Evolutionary conservation across 2,329 filamentous ascomycete genomes (phyloP).

Genomic region (Ophiostoma perfectum): DNA sequence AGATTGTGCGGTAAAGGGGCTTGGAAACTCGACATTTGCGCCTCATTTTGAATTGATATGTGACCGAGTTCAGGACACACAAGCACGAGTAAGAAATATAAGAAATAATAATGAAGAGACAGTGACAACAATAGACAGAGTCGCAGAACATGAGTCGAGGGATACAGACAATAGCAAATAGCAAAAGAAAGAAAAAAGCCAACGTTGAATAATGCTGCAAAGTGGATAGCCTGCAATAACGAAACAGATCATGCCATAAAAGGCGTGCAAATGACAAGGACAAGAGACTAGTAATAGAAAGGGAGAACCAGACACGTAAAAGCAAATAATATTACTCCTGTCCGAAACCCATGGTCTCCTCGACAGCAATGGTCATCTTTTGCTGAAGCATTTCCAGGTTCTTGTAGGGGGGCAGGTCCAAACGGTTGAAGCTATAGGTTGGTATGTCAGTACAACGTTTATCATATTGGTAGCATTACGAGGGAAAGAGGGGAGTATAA

Average conservation of each 20-base stretch:
- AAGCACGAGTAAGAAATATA: conserved; percentile 1
- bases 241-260: background rate
- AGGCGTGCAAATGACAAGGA: background rate
- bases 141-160: background rate
- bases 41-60: background rate
- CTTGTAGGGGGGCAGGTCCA: conserved; percentile 94
- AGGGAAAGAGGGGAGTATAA: conserved; percentile 27
- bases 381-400: conserved; percentile 73
- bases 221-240: background rate
- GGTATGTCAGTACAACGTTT: conserved; percentile 28
- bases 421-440: conserved; percentile 76
- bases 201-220: conserved; percentile 13
- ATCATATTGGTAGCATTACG: too few relatives aligned
- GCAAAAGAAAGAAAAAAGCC: conserved; percentile 6
- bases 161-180: background rate
- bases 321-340: conserved; percentile 63
- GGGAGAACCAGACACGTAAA: background rate
- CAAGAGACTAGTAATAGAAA: background rate
- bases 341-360: conserved; percentile 97
- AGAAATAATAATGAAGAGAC: background rate
- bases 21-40: too few relatives aligned
- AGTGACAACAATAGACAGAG: background rate
- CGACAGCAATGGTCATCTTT: conserved; percentile 93
- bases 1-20: too few relatives aligned
- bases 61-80: background rate